Evolutionary conservation across 1,284 basidiomycete genomes (phyloP).

Genomic region (Neonothopanus nambi): DNA sequence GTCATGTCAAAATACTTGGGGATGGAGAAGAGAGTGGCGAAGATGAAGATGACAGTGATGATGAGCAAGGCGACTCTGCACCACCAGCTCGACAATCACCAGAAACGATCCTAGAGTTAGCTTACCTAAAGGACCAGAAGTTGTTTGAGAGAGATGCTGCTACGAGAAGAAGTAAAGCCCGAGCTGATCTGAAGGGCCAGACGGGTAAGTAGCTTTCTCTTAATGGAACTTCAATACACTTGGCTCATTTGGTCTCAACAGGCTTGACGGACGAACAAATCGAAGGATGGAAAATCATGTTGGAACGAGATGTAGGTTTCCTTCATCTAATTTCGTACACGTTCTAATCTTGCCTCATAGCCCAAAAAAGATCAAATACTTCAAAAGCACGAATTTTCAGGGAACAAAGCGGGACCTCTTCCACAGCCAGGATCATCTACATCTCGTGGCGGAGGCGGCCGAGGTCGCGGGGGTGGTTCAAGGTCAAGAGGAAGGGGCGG

Average conservation of each 20-base stretch:
- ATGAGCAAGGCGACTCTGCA: constrained; percentile 42
- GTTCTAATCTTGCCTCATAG: constrained; percentile 33
- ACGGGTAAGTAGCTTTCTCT: constrained; percentile 47
- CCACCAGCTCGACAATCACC: constrained; percentile 30
- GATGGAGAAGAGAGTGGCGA: constrained; percentile 67
- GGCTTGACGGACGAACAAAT: constrained; percentile 80
- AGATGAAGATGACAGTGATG: constrained; percentile 56
- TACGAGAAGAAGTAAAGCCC: constrained; percentile 66
- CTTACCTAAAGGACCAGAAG: constrained; percentile 73
- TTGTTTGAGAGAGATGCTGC: constrained; percentile 76
- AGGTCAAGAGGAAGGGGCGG: constrained; percentile 24
- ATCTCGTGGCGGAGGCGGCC: constrained; percentile 28
- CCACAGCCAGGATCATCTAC: constrained; percentile 10
- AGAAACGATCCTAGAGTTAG: constrained; percentile 71
- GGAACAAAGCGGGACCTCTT: constrained; percentile 44
- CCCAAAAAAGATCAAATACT: constrained; percentile 71
- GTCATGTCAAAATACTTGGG: constrained; percentile 45
- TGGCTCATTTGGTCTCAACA: constrained; percentile 21
- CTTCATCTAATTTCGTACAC: neutral
- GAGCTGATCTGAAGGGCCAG: constrained; percentile 62
- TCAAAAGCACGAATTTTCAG: constrained; percentile 71
- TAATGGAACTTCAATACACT: too few relatives aligned
- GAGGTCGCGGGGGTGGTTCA: constrained; percentile 31
- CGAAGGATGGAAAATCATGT: constrained; percentile 86
- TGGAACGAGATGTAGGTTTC: constrained; percentile 75